A percentile compares a stretch with the other conserved stretches of the same genome.
Conservation (phyloP, 2,329 filamentous ascomycete species). For the Colletotrichum australisinense region DNA sequence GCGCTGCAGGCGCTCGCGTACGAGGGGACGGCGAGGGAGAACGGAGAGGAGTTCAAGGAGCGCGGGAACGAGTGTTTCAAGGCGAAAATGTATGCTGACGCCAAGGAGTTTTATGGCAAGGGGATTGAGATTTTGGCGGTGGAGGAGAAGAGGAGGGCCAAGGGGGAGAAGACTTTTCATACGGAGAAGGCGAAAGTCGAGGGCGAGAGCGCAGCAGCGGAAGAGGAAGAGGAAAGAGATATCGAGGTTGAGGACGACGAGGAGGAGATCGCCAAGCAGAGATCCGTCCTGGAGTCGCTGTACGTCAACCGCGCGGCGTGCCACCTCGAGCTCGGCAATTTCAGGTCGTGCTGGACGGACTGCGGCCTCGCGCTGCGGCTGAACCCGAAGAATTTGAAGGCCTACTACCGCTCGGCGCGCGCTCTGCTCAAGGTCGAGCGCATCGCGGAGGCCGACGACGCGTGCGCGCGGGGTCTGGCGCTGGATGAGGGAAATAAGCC, state of each 20-base stretch:
- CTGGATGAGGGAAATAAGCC: constrained; percentile 78
- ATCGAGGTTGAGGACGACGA: constrained; percentile 62
- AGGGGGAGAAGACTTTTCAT: constrained; percentile 42
- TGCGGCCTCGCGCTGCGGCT: constrained; percentile 83
- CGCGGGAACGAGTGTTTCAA: constrained; percentile 92
- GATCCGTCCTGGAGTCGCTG: constrained; percentile 76
- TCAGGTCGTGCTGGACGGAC: constrained; percentile 86
- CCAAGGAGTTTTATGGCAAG: constrained; percentile 91
- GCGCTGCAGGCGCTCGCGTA: constrained; percentile 92
- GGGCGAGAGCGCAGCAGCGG: constrained; percentile 42
- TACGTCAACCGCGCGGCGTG: constrained; percentile 91
- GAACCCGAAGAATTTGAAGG: constrained; percentile 87
- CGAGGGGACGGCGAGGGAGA: constrained; percentile 88
- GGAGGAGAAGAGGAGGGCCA: constrained; percentile 68
- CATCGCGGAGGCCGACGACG: constrained; percentile 82
- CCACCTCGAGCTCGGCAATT: constrained; percentile 89
- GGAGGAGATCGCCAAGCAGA: constrained; percentile 71
- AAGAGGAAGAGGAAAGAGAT: constrained; percentile 47
- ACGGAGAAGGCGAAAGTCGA: constrained; percentile 44
- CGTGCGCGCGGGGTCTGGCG: constrained; percentile 77
- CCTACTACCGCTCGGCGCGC: constrained; percentile 84
- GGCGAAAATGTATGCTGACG: constrained; percentile 80
- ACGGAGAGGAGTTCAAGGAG: constrained; percentile 86
- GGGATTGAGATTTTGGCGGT: constrained; percentile 78
- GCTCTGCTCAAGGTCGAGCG: constrained; percentile 85